These are phyloP conservation scores for Ilyonectria destructans DNA, from an alignment of 2,329 filamentous ascomycete species.

Conservation along the genomic window DNA sequence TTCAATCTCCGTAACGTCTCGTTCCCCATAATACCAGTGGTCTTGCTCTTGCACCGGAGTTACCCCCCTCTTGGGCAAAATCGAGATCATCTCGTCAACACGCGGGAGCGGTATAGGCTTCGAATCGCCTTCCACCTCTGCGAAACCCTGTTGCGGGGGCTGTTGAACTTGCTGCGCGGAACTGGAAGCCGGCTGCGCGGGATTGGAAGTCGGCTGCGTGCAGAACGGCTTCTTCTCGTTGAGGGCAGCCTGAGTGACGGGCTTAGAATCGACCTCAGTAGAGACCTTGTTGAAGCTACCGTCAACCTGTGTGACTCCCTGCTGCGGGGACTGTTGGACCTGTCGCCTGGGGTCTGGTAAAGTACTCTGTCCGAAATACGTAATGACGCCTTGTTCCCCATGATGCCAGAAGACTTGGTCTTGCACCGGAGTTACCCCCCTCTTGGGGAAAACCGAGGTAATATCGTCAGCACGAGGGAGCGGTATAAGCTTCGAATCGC, in stretches of 20 bases:
- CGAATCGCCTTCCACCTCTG: constrained; percentile 17
- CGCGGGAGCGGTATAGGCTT: not conserved
- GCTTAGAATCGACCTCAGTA: not conserved
- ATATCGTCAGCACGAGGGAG: not conserved
- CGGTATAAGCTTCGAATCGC: not conserved
- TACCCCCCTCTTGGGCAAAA: not conserved
- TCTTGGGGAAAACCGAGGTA: too few species aligned
- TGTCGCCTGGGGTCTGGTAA: not conserved
- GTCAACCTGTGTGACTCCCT: constrained; percentile 1
- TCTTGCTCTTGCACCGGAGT: not conserved
- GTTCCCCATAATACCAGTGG: not conserved
- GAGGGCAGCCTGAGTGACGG: not conserved
- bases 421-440: not conserved
- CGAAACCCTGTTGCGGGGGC: not conserved
- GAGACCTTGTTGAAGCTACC: not conserved
- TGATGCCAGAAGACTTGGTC: not conserved
- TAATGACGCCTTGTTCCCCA: not conserved
- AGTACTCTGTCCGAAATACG: not conserved
- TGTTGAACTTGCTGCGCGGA: not conserved
- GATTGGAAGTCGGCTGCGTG: not conserved
- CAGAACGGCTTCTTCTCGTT: not conserved
- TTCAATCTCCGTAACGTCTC: constrained; percentile 16
- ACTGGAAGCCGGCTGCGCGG: too few species aligned
- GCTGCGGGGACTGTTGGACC: not conserved
- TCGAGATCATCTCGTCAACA: too few species aligned